These are phyloP conservation scores for Penicillium sp. DNA, from an alignment of 2,329 filamentous ascomycete species.

Conservation along the genomic window DNA sequence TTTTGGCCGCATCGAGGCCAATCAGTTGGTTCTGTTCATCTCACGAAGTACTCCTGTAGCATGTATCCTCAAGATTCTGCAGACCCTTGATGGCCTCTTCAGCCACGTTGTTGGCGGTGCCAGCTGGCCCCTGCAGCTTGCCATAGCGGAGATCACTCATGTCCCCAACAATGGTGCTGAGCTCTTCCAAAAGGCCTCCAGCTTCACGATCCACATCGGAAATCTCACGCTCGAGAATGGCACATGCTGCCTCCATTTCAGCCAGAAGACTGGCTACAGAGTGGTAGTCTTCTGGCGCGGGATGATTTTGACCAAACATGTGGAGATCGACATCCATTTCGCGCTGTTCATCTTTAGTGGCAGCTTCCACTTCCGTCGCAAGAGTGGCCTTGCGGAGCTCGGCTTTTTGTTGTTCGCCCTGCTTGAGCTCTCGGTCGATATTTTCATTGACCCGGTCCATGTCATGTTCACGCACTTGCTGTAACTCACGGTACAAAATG, in stretches of 20 bases:
- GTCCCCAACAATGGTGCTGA: conserved; percentile 65
- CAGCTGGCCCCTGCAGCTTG: conserved; percentile 54
- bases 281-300: conserved; percentile 51
- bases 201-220: conserved; percentile 64
- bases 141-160: conserved; percentile 83
- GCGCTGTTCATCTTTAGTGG: conserved; percentile 33
- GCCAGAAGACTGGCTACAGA: conserved; percentile 63
- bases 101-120: conserved; percentile 59
- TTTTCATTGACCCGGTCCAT: conserved; percentile 65
- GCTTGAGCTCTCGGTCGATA: conserved; percentile 39
- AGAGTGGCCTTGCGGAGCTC: conserved; percentile 36
- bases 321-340: conserved; percentile 51
- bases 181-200: conserved; percentile 56
- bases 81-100: conserved; percentile 68
- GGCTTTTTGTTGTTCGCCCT: conserved; percentile 38
- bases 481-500: conserved; percentile 73
- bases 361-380: conserved; percentile 34
- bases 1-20: neutral
- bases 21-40: neutral
- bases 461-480: conserved; percentile 67
- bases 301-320: conserved; percentile 56
- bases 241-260: conserved; percentile 66
- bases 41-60: conserved; percentile 42
- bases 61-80: conserved; percentile 61
- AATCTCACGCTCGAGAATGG: conserved; percentile 67